Base-by-base conservation (phyloP, 306 rosid genomes). In the Rosa chinensis region DNA sequence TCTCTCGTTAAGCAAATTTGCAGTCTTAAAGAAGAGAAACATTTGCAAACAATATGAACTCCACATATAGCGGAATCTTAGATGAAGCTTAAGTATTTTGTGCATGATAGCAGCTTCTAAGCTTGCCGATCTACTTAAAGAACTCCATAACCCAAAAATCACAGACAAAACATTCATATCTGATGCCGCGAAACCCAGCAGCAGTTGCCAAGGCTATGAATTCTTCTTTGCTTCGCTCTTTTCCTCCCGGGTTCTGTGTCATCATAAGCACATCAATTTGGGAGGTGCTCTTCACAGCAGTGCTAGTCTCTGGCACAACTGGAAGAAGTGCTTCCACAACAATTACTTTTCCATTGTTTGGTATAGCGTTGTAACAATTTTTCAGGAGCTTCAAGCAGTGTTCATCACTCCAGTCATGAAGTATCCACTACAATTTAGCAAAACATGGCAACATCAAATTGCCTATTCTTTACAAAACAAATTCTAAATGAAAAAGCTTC, bases 391-490 rank as follows among this genome's bases (percentile, higher is more conserved):
- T 80, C 16, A 86, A 9, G 61, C 87, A 83, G 1, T 74, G 64
- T 12, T 80, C 83, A 32, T 86, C 87, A 3, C 21, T 74, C 89
- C 89, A 86, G 62, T 80, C 77, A 35, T 85, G 84, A 56, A 79
- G 86, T 47, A 85, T 79, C 66, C 74, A 67, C 82, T 82, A 56
- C 28, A 56, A 20, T 20, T 1, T 50, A 10, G 42, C 67, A 10
- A 53, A 21, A 58, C 5, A 75, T 6, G 37, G 16, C 44, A 49
- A 56, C 62, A 56, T 20, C 23, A 56, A 1, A 14, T 40, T 0
- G 14, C 48, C 20, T 18, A 68, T 40, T 39, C 11, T 8, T 23
- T 63, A 21, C 3, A 16, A 35, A 5, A 52, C 18, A 47, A 3
- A 47, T 0, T 11, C 0, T 47, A 3, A 47, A 9, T 47, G 14